Conservation (phyloP, 169 alveolate genomes). For the Plasmodium gonderi region DNA sequence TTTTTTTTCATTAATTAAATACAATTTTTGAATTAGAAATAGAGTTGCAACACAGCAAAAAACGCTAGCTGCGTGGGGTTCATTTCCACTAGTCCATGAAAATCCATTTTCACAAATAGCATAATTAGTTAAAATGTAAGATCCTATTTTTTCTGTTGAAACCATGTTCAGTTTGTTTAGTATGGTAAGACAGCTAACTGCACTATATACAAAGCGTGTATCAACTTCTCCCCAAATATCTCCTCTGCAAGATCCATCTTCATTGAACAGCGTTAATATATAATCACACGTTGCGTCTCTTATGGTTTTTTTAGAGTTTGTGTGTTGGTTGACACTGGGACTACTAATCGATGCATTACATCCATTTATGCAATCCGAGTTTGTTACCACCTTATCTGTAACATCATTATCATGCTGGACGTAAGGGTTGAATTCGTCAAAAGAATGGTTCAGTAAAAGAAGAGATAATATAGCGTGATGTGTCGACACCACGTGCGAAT, state of each 20-base stretch:
- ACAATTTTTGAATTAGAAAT: conserved; percentile 44
- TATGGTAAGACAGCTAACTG: conserved; percentile 90
- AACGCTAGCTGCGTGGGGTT: conserved; percentile 97
- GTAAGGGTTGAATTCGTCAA: background rate
- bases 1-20: conserved; percentile 67
- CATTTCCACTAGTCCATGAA: conserved; percentile 96
- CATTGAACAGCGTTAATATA: conserved; percentile 80
- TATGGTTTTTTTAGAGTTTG: background rate
- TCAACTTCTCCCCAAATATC: conserved; percentile 96
- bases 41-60: conserved; percentile 92
- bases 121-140: conserved; percentile 85
- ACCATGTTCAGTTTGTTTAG: conserved; percentile 86
- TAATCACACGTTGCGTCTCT: conserved; percentile 15
- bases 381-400: background rate
- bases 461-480: conserved; percentile 76
- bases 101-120: conserved; percentile 92
- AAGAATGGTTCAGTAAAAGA: conserved; percentile 33
- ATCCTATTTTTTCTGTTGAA: conserved; percentile 87
- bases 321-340: background rate
- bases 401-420: background rate
- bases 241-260: conserved; percentile 95
- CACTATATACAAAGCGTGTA: conserved; percentile 94
- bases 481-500: conserved; percentile 83
- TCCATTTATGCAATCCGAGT: too few species aligned
- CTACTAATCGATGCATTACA: background rate